Percentiles rank a stretch among this genome's conserved stretches.
Evolutionary conservation across 2,329 filamentous ascomycete species (phyloP).

Genomic region (Clarireedia hainanense): DNA sequence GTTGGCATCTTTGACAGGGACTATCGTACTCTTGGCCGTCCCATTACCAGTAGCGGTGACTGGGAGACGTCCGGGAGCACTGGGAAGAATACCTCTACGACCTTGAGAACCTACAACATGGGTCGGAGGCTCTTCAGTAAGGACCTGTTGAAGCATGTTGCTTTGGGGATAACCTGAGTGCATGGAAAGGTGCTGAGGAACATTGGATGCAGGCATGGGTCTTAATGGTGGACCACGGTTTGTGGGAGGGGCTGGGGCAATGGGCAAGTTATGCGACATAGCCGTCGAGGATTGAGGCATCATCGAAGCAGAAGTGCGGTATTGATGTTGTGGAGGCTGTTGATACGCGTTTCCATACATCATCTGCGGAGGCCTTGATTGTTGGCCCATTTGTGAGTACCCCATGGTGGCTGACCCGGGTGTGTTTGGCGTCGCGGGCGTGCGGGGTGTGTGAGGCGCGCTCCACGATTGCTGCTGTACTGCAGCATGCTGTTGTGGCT

Average conservation of each 20-base stretch:
- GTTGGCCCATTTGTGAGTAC: slow-evolving; percentile 46
- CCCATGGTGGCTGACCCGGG: slow-evolving; percentile 48
- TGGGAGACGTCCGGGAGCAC: slow-evolving; percentile 76
- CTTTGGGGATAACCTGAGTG: slow-evolving; percentile 52
- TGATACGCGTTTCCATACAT: slow-evolving; percentile 23
- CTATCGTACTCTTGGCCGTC: slow-evolving; percentile 68
- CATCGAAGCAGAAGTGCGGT: slow-evolving; percentile 50
- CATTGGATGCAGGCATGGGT: slow-evolving; percentile 59
- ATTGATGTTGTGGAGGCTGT: slow-evolving; percentile 29
- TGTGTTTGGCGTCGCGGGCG: slow-evolving; percentile 54
- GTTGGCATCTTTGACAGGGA: slow-evolving; percentile 90
- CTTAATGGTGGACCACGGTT: slow-evolving; percentile 49
- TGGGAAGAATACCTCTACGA: slow-evolving; percentile 82
- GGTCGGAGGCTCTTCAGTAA: slow-evolving; percentile 61
- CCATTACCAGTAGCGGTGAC: slow-evolving; percentile 64
- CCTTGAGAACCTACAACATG: slow-evolving; percentile 95
- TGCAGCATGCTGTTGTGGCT: slow-evolving; percentile 38
- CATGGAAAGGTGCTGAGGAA: slow-evolving; percentile 36
- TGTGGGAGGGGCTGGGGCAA: slow-evolving; percentile 60
- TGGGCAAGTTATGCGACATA: slow-evolving; percentile 65
- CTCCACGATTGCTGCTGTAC: slow-evolving; percentile 48
- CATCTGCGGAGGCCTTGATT: slow-evolving; percentile 21
- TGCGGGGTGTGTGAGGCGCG: slow-evolving; percentile 48
- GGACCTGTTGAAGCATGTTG: slow-evolving; percentile 47
- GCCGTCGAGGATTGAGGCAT: slow-evolving; percentile 60